Evolutionary conservation across 1,284 basidiomycete species (phyloP).

Genomic region (Tylopilus sp.): DNA sequence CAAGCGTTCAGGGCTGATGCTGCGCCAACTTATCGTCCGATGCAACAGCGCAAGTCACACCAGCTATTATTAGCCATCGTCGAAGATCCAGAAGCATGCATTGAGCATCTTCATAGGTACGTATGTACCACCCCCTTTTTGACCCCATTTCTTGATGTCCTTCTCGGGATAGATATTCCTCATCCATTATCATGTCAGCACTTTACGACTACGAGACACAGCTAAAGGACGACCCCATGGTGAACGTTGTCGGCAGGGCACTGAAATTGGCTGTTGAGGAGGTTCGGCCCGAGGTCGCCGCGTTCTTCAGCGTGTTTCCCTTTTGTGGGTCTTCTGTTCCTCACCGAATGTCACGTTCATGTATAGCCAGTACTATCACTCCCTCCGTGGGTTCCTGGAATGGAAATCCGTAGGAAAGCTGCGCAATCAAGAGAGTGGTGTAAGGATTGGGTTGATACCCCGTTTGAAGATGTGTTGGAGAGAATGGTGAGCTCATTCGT

Average conservation of each 20-base stretch:
- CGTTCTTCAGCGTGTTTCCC: conserved; percentile 18
- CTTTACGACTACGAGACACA: conserved; percentile 25
- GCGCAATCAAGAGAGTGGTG: conserved; percentile 16
- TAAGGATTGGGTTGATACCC: conserved; percentile 22
- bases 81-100: conserved; percentile 11
- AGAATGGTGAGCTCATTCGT: conserved; percentile 15
- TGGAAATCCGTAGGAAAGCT: conserved; percentile 19
- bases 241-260: conserved; percentile 18
- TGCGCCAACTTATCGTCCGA: conserved; percentile 15
- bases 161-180: conserved; percentile 15
- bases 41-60: conserved; percentile 21
- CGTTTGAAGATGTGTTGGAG: conserved; percentile 17
- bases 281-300: conserved; percentile 18
- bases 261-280: conserved; percentile 19
- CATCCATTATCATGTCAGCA: conserved; percentile 25
- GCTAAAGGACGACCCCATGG: conserved; percentile 15
- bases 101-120: conserved; percentile 19
- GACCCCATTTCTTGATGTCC: neutral
- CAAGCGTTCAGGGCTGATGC: conserved; percentile 19
- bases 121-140: neutral
- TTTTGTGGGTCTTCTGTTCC: conserved; percentile 4
- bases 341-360: neutral
- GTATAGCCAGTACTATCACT: conserved; percentile 20
- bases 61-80: conserved; percentile 16
- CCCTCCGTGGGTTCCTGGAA: conserved; percentile 18